Evolutionary conservation across 2,329 filamentous ascomycete species (phyloP), one percentile per base, ranked within the genome.

Genomic region (Aaosphaeria arxii): DNA sequence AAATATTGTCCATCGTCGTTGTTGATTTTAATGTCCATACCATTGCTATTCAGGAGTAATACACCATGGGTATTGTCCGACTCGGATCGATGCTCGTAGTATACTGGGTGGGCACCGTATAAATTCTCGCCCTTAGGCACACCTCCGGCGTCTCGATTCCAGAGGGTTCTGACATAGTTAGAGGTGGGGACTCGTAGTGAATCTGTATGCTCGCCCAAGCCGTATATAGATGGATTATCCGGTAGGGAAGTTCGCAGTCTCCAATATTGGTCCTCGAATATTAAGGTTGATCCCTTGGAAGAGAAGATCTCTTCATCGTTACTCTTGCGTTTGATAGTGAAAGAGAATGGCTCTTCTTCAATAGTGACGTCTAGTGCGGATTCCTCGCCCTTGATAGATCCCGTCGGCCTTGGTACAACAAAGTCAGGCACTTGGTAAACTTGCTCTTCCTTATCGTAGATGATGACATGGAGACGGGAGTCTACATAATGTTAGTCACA

Each of bases 251-350:
- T 91, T 43, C 86, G 78, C 49, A 92, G 74, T 13, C 85, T 81
- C 39, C 91, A 69, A 57, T 89, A 92, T 66, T 92, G 88, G 2
- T 81, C 81, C 69, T 92, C 85, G 56, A 91, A 94, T 31, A 92
- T 74, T 4, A 92, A 73, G 7, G 76, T 74, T 4, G 83, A 81
- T 1, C 80, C 85, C 2, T 83, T 83, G 0, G 87, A 88, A 58
- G 90, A 84, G 66, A 89, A 89, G 7, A 89, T 70, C 7, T 80
- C 74, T 51, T 84, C 78, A 29, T 71, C 75, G 5, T 75, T 84
- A 48, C 73, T 76, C 55, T 77, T 78, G 17, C 83, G 79, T 32
- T 71, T 75, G 6, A 91, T 76, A 0, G 75, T 78, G 69, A 90
- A 91, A 9, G 80, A 83, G 69, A 89, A 89, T 0, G 87, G 87